These are phyloP conservation scores for Dothideomycetidae sp. DNA, from an alignment of 2,329 filamentous ascomycete genomes.

Conservation along the genomic window DNA sequence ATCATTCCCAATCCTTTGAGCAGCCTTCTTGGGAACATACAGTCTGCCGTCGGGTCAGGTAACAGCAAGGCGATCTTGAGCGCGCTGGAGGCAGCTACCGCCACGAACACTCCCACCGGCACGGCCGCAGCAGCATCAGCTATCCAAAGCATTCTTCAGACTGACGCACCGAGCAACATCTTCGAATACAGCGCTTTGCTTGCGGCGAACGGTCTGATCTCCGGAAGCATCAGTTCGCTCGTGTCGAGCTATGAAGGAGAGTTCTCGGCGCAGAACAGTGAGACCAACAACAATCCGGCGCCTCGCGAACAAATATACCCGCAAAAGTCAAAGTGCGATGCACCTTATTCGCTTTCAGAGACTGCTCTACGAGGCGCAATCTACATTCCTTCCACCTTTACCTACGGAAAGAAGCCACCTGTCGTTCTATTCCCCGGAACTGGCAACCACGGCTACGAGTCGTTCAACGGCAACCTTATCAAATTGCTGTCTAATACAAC, in stretches of 20 bases:
- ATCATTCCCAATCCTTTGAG: slow-evolving; percentile 8
- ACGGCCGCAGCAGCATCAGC: slow-evolving; percentile 13
- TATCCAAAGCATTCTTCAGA: slow-evolving; percentile 12
- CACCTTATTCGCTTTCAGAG: slow-evolving; percentile 36
- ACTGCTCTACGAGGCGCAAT: slow-evolving; percentile 36
- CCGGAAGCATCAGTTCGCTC: slow-evolving; percentile 14
- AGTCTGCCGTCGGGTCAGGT: slow-evolving; percentile 8
- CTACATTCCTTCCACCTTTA: slow-evolving; percentile 37
- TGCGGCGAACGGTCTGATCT: slow-evolving; percentile 19
- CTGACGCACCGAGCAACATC: slow-evolving; percentile 17
- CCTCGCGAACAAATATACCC: slow-evolving; percentile 25
- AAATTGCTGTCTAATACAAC: slow-evolving; percentile 31
- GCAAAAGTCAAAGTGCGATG: slow-evolving; percentile 27
- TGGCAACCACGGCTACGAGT: slow-evolving; percentile 32
- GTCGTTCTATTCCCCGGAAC: slow-evolving; percentile 43
- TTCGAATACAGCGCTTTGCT: slow-evolving; percentile 16
- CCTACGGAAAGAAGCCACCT: slow-evolving; percentile 32
- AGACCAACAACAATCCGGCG: slow-evolving; percentile 18
- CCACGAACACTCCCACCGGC: slow-evolving; percentile 17
- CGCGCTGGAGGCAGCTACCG: slow-evolving; percentile 14
- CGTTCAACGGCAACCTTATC: slow-evolving; percentile 35
- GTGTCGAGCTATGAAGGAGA: slow-evolving; percentile 15
- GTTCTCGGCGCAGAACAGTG: slow-evolving; percentile 16
- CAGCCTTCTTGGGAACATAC: slow-evolving; percentile 8
- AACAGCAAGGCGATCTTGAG: slow-evolving; percentile 9